A percentile compares a stretch with the other conserved stretches of the same genome.
These are phyloP conservation scores for Penicillium roqueforti DNA, from an alignment of 495 filamentous ascomycete genomes.

Conservation along the genomic window DNA sequence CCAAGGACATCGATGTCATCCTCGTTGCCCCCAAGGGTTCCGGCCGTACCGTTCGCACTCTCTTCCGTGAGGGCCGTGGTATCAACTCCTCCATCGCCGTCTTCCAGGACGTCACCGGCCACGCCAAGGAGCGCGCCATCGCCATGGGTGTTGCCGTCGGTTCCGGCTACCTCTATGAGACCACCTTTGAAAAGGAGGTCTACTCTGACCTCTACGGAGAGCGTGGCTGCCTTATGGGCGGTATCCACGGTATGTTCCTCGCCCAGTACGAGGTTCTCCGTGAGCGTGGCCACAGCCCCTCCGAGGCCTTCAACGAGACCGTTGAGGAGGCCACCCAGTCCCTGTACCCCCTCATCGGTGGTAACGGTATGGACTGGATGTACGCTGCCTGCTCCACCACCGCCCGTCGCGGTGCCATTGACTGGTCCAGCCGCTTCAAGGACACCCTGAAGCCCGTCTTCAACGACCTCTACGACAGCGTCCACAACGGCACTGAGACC, in stretches of 20 bases:
- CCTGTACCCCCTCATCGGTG: slow-evolving; percentile 93
- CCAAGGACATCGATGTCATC: slow-evolving; percentile 94
- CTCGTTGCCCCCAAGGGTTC: slow-evolving; percentile 98
- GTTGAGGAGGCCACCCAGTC: slow-evolving; percentile 98
- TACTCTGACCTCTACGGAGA: slow-evolving; percentile 99
- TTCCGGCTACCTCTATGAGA: slow-evolving; percentile 98
- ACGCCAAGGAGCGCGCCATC: slow-evolving; percentile 97
- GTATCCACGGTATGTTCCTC: slow-evolving; percentile 99
- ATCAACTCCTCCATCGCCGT: slow-evolving; percentile 99
- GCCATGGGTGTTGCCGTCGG: slow-evolving; percentile 96
- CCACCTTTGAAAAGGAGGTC: slow-evolving; percentile 99
- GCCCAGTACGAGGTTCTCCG: slow-evolving; percentile 99
- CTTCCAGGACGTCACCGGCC: slow-evolving; percentile 96
- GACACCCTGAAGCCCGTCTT: slow-evolving; percentile 96
- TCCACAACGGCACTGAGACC: slow-evolving; percentile 86
- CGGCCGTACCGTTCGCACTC: slow-evolving; percentile 93
- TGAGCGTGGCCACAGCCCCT: slow-evolving; percentile 93
- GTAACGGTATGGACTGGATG: slow-evolving; percentile 99
- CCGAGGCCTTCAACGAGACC: slow-evolving; percentile 99
- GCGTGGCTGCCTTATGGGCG: slow-evolving; percentile 99
- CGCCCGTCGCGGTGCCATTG: slow-evolving; percentile 95
- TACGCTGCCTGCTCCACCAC: slow-evolving; percentile 99
- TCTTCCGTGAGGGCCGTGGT: slow-evolving; percentile 96
- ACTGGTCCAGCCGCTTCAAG: slow-evolving; percentile 96
- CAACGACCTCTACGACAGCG: slow-evolving; percentile 90